Conservation (phyloP, 306 rosid species). For the Cucumis cinereus region DNA sequence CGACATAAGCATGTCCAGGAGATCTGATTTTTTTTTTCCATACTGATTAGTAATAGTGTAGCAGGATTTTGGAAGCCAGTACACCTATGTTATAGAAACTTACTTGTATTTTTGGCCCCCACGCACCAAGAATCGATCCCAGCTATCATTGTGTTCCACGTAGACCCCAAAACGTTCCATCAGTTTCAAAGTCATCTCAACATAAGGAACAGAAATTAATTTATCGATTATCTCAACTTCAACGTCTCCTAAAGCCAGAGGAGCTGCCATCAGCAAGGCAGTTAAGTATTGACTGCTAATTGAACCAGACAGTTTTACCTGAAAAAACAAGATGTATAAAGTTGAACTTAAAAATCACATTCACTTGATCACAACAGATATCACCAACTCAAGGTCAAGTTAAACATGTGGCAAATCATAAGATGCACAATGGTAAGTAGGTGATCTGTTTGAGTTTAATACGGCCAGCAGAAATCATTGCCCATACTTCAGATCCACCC, state of each 20-base stretch:
- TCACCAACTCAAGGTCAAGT: background rate
- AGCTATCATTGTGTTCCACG: conserved; percentile 59
- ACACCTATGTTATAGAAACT: conserved; percentile 22
- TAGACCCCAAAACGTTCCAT: conserved; percentile 94
- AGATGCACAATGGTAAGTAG: background rate
- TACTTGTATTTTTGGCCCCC: conserved; percentile 99
- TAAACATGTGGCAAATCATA: background rate
- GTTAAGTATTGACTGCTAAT: conserved; percentile 95
- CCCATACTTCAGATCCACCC: background rate
- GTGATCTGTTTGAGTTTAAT: background rate
- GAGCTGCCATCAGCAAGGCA: conserved; percentile 96
- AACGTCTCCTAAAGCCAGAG: conserved; percentile 89
- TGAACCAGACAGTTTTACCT: conserved; percentile 97
- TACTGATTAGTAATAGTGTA: conserved; percentile 6
- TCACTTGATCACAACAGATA: conserved; percentile 4
- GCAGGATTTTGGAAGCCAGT: conserved; percentile 8
- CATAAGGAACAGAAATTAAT: conserved; percentile 88
- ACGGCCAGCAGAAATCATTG: background rate
- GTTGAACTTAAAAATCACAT: background rate
- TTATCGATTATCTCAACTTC: conserved; percentile 89
- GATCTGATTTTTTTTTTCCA: conserved; percentile 40
- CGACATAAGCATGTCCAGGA: conserved; percentile 88
- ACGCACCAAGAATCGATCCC: conserved; percentile 74
- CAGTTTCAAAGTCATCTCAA: conserved; percentile 93
- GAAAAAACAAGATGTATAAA: conserved; percentile 18